Base-by-base conservation (phyloP, 345 rosid species). In the Eucalyptus pauciflora region DNA sequence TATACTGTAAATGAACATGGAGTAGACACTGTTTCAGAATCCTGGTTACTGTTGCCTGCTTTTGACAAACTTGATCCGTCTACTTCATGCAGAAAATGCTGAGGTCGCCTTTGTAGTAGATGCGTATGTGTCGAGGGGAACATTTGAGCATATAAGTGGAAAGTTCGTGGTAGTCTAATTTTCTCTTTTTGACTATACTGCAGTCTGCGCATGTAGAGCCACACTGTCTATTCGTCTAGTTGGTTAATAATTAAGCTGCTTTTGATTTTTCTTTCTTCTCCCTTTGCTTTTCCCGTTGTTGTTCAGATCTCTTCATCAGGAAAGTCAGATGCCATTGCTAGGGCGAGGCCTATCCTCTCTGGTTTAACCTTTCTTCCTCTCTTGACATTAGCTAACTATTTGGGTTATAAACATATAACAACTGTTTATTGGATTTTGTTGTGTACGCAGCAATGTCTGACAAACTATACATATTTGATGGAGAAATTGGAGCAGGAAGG, bases 401-500 rank as follows among this genome's bases (percentile, higher is more conserved):
- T 37, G 45, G 46, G 81, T 71, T 33, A 71, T 37, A 71, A 71
- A 33, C 81, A 71, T 71, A 71, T 33, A 9, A 71, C 79, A 71
- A 71, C 46, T 10, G 46, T 71, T 37, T 37, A 10, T 37, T 37
- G 81, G 46, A 8, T 89, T 87, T 31, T 88, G 52, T 87, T 87
- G 87, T 89, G 52, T 50, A 54, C n/a, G 86, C 95, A 97, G 99
- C 95, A 90, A 96, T 97, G 97, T 94, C 95, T 43, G 93, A 95
- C 86, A 96, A 92, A 93, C 92, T 96, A 85, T 95, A 94, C 90
- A 88, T 94, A 45, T 96, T 95, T 88, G 95, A 95, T 79, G 97
- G 97, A 89, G 97, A 96, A 94, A 90, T 94, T 87, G 96, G 98
- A 90, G 96, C 95, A 91, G 97, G 95, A 92, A 93, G 99, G 99